phyloP scores from a whole-genome alignment of 139 green algal genomes.

The Coccomyxa sp. region DNA sequence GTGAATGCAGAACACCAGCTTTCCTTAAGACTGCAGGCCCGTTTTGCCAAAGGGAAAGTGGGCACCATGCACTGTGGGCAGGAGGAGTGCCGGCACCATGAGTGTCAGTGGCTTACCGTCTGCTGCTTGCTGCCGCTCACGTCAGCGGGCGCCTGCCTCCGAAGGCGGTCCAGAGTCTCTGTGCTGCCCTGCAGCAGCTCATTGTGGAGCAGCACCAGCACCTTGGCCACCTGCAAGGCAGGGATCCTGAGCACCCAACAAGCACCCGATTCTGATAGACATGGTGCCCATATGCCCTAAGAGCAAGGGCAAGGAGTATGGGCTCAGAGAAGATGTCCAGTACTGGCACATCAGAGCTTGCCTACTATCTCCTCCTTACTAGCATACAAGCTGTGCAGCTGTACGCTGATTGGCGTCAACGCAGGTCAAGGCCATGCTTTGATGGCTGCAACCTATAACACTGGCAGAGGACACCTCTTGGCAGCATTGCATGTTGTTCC shows the following conservation, averaged over 20 bases:
- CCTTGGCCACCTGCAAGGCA: slow-evolving; percentile 44
- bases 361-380: background rate
- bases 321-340: background rate
- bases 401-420: background rate
- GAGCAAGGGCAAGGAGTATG: background rate
- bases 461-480: background rate
- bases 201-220: slow-evolving; percentile 44
- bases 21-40: background rate
- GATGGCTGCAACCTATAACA: background rate
- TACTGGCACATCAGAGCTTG: background rate
- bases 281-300: background rate
- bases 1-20: background rate
- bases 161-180: slow-evolving; percentile 35
- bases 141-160: slow-evolving; percentile 7
- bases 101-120: background rate
- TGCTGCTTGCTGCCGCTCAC: background rate
- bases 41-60: background rate
- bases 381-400: background rate
- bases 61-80: background rate
- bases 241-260: background rate
- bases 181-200: slow-evolving; percentile 37
- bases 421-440: background rate
- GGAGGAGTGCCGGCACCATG: background rate
- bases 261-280: background rate
- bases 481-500: background rate